phyloP scores from a whole-genome alignment of 257 asterid species.

The Solanum verrucosum region DNA sequence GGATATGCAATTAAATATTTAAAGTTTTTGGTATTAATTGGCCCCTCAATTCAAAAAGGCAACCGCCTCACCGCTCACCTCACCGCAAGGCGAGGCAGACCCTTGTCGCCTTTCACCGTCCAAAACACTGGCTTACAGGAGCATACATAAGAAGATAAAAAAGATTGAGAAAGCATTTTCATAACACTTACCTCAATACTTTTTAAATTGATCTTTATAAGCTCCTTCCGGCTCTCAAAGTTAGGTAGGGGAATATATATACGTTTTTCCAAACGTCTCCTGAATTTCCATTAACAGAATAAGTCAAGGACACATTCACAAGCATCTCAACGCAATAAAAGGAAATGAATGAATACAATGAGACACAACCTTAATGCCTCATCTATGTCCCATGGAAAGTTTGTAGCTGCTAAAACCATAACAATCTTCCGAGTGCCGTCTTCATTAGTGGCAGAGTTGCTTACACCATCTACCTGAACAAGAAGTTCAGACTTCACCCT shows the following conservation, averaged over 20 bases:
- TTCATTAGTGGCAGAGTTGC: constrained; percentile 72
- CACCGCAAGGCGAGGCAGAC: neutral
- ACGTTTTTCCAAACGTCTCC: constrained; percentile 96
- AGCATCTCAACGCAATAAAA: neutral
- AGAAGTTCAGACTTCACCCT: constrained; percentile 91
- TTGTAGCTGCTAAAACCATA: constrained; percentile 98
- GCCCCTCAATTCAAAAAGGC: neutral
- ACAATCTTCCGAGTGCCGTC: constrained; percentile 90
- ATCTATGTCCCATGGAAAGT: constrained; percentile 98
- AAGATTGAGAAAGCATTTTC: neutral
- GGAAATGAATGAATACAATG: neutral
- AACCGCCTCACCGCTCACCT: no score
- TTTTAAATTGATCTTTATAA: constrained; percentile 77
- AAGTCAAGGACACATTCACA: neutral
- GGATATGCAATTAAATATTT: neutral
- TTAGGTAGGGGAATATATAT: constrained; percentile 90
- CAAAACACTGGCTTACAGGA: neutral
- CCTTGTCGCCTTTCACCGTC: neutral
- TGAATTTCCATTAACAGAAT: constrained; percentile 22
- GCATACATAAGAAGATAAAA: neutral
- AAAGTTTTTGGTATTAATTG: neutral
- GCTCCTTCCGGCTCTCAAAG: constrained; percentile 88
- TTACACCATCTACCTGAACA: constrained; percentile 96
- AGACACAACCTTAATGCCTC: constrained; percentile 81
- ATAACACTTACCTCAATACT: constrained; percentile 64